Evolutionary conservation across 352 stramenopile species (phyloP).

Genomic region (Stramenopiles sp.): DNA sequence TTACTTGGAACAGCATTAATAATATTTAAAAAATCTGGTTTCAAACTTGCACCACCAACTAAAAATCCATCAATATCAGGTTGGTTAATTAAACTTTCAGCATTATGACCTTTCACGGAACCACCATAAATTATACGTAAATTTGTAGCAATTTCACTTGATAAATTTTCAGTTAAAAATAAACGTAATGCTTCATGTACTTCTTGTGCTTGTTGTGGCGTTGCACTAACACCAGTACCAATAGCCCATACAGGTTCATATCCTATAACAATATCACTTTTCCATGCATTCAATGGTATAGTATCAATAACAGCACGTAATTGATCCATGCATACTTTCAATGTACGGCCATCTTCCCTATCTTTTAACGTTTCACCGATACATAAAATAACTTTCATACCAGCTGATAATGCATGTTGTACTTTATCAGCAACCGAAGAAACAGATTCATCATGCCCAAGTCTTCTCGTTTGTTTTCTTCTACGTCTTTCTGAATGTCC

Average conservation of each 20-base stretch:
- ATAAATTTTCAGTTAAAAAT: conserved; percentile 75
- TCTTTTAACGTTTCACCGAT: conserved; percentile 88
- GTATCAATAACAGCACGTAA: conserved; percentile 65
- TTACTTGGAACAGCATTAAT: conserved; percentile 53
- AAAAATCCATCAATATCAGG: conserved; percentile 93
- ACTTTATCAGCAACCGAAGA: conserved; percentile 76
- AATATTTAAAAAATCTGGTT: conserved; percentile 88
- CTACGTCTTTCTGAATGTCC: conserved; percentile 82
- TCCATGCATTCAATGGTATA: conserved; percentile 74
- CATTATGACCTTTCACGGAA: conserved; percentile 74
- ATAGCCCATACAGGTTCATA: conserved; percentile 96
- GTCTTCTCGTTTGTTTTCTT: too few relatives aligned
- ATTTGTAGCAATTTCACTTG: conserved; percentile 56
- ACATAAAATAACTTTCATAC: conserved; percentile 82
- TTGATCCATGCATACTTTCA: conserved; percentile 76
- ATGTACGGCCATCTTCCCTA: conserved; percentile 67
- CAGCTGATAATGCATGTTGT: conserved; percentile 69
- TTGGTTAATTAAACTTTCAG: conserved; percentile 72
- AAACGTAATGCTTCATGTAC: conserved; percentile 81
- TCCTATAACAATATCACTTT: conserved; percentile 78
- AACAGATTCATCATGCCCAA: conserved; percentile 64
- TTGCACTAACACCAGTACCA: conserved; percentile 88
- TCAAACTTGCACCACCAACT: conserved; percentile 88
- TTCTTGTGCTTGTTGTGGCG: conserved; percentile 90
- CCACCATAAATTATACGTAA: conserved; percentile 93